A percentile compares a stretch with the other conserved stretches of the same genome.
Evolutionary conservation across 2,329 filamentous ascomycete species (phyloP).

Genomic region (Ophiostoma tasmaniense): DNA sequence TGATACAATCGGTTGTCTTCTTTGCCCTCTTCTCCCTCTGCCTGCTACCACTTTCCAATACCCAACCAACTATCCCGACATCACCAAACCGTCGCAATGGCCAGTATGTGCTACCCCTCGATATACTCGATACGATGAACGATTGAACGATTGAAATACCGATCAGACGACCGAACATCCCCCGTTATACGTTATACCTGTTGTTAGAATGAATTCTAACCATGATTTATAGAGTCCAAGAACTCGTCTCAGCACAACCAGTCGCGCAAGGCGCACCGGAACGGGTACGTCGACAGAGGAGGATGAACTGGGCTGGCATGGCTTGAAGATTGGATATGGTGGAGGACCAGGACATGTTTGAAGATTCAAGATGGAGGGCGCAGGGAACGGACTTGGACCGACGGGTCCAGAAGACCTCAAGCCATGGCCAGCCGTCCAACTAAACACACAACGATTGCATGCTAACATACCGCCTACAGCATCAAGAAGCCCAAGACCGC

Average conservation of each 20-base stretch:
- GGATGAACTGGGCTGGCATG: not conserved
- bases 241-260: conserved; percentile 99
- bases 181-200: not conserved
- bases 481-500: conserved; percentile 99
- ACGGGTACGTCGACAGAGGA: conserved; percentile 63
- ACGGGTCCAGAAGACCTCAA: too few relatives aligned
- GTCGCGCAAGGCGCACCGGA: conserved; percentile 96
- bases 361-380: not conserved
- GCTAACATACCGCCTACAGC: conserved; percentile 40
- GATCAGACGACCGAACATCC: not conserved
- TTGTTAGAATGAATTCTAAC: conserved; percentile 23
- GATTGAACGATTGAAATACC: conserved; percentile 4
- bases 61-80: conserved; percentile 20
- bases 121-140: not conserved
- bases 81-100: conserved; percentile 51
- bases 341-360: not conserved
- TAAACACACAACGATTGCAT: not conserved
- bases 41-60: conserved; percentile 17
- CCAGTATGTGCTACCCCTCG: conserved; percentile 47
- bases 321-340: not conserved
- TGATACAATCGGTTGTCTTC: conserved; percentile 4
- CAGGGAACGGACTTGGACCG: not conserved
- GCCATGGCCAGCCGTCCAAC: not conserved
- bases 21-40: conserved; percentile 8
- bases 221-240: conserved; percentile 72